Conservation (phyloP, 1,284 basidiomycete genomes). For the Clitocybe nebularis region DNA sequence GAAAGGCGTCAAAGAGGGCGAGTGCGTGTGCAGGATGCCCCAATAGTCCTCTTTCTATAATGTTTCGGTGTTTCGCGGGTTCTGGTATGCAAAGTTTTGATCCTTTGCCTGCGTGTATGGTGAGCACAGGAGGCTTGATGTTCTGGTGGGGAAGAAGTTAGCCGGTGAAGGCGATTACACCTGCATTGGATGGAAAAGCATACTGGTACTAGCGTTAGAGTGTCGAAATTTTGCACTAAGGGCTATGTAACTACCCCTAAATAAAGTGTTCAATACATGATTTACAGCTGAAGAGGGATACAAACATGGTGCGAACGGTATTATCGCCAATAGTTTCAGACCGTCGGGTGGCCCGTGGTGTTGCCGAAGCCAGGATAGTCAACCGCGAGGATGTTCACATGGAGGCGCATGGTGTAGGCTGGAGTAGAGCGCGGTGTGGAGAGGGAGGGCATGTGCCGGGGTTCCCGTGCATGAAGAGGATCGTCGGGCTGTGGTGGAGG, state of each 20-base stretch:
- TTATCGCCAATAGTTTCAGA: conserved; percentile 66
- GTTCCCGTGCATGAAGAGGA: conserved; percentile 90
- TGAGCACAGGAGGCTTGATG: conserved; percentile 66
- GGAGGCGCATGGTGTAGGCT: conserved; percentile 57
- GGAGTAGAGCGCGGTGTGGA: conserved; percentile 61
- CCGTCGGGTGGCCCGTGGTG: conserved; percentile 72
- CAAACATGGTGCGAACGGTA: conserved; percentile 71
- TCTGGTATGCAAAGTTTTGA: too few relatives aligned
- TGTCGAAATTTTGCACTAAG: conserved; percentile 65
- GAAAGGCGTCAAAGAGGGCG: conserved; percentile 53
- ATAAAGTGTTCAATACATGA: too few relatives aligned
- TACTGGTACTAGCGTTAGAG: conserved; percentile 39
- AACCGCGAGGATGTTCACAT: conserved; percentile 76
- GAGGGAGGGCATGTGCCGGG: conserved; percentile 65
- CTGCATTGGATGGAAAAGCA: neutral
- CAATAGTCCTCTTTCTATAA: conserved; percentile 55
- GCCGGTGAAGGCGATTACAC: too few relatives aligned
- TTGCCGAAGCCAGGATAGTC: conserved; percentile 93
- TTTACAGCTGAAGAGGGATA: too few relatives aligned
- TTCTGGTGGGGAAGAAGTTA: conserved; percentile 29
- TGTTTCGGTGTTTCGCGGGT: too few relatives aligned
- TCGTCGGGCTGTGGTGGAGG: conserved; percentile 58
- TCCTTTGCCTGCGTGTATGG: conserved; percentile 68
- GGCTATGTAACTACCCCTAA: conserved; percentile 59
- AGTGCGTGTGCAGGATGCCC: conserved; percentile 76